phyloP scores from a whole-genome alignment of 331 rosid species.

The Arachis monticola region DNA sequence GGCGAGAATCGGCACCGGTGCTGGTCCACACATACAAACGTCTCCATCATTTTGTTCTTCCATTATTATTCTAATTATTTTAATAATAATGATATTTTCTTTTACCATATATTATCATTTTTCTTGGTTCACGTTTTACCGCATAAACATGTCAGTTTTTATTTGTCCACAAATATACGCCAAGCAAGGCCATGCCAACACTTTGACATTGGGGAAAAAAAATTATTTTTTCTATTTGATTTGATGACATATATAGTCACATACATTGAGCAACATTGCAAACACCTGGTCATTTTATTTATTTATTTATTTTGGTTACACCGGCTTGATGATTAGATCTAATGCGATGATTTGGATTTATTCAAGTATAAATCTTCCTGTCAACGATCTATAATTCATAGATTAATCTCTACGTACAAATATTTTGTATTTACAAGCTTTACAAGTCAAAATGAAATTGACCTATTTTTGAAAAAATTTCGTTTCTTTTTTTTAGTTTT shows the following conservation, averaged over 20 bases:
- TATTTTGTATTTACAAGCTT: too few relatives aligned
- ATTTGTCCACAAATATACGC: background rate
- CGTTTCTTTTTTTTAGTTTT: too few relatives aligned
- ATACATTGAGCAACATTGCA: background rate
- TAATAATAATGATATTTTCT: background rate
- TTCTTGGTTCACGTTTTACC: background rate
- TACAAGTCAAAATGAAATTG: too few relatives aligned
- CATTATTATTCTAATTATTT: background rate
- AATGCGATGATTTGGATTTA: too few relatives aligned
- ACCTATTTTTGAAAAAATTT: too few relatives aligned
- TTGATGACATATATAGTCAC: too few relatives aligned
- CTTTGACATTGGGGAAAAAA: background rate
- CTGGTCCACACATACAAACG: constrained; percentile 39
- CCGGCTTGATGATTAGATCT: too few relatives aligned
- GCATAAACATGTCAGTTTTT: background rate
- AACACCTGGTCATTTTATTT: background rate
- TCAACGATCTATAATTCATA: too few relatives aligned
- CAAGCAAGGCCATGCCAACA: background rate
- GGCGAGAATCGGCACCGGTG: constrained; percentile 75
- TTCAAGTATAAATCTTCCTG: too few relatives aligned
- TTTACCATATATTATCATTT: background rate
- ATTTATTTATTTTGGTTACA: too few relatives aligned
- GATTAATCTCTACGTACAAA: too few relatives aligned
- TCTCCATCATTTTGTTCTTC: constrained; percentile 38
- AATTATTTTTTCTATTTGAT: too few relatives aligned